A percentile compares a stretch with the other conserved stretches of the same genome.
phyloP scores from a whole-genome alignment of 495 filamentous ascomycete genomes.

The Penicillium verhagenii region DNA sequence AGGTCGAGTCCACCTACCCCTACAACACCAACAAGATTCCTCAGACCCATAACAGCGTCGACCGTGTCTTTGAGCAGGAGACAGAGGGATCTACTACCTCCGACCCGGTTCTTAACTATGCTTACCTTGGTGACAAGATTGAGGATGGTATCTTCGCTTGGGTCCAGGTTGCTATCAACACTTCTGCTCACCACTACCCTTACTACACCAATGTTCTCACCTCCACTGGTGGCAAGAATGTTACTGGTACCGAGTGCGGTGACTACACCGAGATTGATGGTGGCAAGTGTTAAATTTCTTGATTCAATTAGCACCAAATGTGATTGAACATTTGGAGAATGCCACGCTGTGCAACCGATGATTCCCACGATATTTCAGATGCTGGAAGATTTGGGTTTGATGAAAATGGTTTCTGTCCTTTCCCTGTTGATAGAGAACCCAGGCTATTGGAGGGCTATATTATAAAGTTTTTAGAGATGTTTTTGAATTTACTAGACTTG shows the following conservation, averaged over 20 bases:
- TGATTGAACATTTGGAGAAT: neutral
- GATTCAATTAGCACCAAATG: neutral
- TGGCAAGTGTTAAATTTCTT: neutral
- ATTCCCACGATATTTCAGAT: neutral
- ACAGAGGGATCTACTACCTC: neutral
- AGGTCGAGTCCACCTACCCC: constrained; percentile 8
- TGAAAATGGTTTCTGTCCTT: neutral
- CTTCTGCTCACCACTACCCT: neutral
- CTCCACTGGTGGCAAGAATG: neutral
- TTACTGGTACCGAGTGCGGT: neutral
- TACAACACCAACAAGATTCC: constrained; percentile 7
- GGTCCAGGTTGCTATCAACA: constrained; percentile 1
- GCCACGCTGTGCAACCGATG: neutral
- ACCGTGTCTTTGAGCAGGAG: neutral
- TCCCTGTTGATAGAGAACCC: too few relatives aligned
- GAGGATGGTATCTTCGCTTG: constrained; percentile 2
- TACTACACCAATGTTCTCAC: constrained; percentile 2
- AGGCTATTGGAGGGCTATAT: too few relatives aligned
- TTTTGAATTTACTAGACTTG: too few relatives aligned
- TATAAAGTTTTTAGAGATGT: too few relatives aligned
- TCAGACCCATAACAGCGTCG: neutral
- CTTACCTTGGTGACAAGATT: neutral
- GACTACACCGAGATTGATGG: neutral
- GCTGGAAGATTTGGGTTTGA: neutral
- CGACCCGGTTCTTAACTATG: neutral